Conservation (phyloP, 2,329 filamentous ascomycete genomes). For the Chaetomiaceae sp. region DNA sequence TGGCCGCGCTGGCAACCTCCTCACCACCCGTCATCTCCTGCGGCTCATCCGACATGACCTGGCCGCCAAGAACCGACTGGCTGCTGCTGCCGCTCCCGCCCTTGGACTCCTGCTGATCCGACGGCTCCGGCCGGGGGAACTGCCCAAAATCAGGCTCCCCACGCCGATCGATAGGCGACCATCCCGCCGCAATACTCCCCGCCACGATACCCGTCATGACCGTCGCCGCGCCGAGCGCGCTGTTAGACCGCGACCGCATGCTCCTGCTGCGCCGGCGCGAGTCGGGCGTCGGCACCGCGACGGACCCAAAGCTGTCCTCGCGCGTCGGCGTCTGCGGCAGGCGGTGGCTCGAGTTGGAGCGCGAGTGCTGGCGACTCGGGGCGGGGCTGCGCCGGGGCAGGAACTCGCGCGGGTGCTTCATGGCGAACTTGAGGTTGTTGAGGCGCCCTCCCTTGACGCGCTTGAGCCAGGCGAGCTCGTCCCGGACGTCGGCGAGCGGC, state of each 20-base stretch:
- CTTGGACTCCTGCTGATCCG: constrained; percentile 9
- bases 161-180: constrained; percentile 64
- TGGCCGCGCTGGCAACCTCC: not conserved
- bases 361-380: constrained; percentile 57
- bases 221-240: constrained; percentile 67
- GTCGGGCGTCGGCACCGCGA: constrained; percentile 49
- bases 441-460: constrained; percentile 76
- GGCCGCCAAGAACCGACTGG: constrained; percentile 20
- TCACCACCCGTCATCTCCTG: constrained; percentile 31
- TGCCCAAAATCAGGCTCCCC: constrained; percentile 36
- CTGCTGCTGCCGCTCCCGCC: not conserved
- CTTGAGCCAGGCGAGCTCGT: constrained; percentile 77
- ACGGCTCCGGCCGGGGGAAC: constrained; percentile 31
- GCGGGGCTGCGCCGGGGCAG: constrained; percentile 59
- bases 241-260: constrained; percentile 62
- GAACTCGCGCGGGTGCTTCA: constrained; percentile 70
- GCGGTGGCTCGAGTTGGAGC: constrained; percentile 56
- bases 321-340: constrained; percentile 60
- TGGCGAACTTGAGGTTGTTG: constrained; percentile 74
- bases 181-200: constrained; percentile 69
- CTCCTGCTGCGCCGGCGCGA: constrained; percentile 63
- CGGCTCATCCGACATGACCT: constrained; percentile 34
- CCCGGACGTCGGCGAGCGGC: constrained; percentile 68
- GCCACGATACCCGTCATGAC: constrained; percentile 83
- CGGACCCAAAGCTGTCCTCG: constrained; percentile 45